Percentiles rank a stretch among this genome's conserved stretches.
Conservation (phyloP, 805 yeast genomes). For the Candida ulmi region DNA sequence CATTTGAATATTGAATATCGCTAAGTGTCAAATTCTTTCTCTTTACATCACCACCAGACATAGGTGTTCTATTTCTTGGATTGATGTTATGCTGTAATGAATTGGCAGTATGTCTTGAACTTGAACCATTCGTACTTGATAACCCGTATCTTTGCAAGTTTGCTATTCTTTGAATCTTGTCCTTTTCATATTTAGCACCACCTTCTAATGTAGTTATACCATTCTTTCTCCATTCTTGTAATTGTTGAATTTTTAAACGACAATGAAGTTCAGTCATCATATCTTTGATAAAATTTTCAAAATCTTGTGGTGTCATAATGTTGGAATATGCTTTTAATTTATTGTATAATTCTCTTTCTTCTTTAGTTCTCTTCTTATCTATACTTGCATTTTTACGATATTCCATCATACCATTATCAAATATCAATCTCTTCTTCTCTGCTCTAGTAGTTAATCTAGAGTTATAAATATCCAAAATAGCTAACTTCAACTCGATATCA, state of each 20-base stretch:
- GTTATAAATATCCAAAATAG: constrained; percentile 84
- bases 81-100: constrained; percentile 21
- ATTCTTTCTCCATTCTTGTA: constrained; percentile 89
- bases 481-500: constrained; percentile 85
- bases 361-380: constrained; percentile 84
- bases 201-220: constrained; percentile 82
- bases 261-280: constrained; percentile 72
- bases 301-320: constrained; percentile 76
- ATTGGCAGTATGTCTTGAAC: constrained; percentile 28
- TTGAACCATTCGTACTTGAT: constrained; percentile 16
- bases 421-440: constrained; percentile 79
- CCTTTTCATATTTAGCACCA: constrained; percentile 84
- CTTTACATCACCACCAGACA: constrained; percentile 9
- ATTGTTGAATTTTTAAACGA: constrained; percentile 75
- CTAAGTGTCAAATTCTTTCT: constrained; percentile 42
- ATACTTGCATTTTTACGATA: constrained; percentile 74
- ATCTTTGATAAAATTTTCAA: constrained; percentile 66
- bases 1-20: constrained; percentile 75
- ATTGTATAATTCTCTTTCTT: constrained; percentile 77
- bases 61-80: constrained; percentile 17
- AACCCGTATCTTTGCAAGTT: constrained; percentile 51
- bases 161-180: constrained; percentile 62
- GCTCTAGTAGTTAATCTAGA: constrained; percentile 87
- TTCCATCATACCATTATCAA: constrained; percentile 75
- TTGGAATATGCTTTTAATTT: constrained; percentile 77